Evolutionary conservation across 2,329 filamentous ascomycete genomes (phyloP).

Genomic region (Aspergillus niger): DNA sequence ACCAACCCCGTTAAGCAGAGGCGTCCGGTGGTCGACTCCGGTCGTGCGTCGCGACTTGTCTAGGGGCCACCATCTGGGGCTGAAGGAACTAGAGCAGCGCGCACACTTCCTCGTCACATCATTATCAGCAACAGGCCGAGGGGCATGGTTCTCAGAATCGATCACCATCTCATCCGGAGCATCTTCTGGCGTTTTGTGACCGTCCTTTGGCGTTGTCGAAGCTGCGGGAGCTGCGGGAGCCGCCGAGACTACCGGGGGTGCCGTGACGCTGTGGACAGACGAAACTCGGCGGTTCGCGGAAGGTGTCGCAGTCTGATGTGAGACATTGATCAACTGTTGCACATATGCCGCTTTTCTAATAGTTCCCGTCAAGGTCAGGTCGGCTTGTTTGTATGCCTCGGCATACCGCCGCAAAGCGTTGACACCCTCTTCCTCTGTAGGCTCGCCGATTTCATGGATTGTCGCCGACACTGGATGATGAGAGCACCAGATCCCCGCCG

Average conservation of each 20-base stretch:
- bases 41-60: slow-evolving; percentile 55
- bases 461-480: slow-evolving; percentile 75
- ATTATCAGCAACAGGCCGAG: slow-evolving; percentile 19
- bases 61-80: slow-evolving; percentile 64
- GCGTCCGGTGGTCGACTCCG: slow-evolving; percentile 50
- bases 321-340: slow-evolving; percentile 42
- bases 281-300: slow-evolving; percentile 59
- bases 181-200: slow-evolving; percentile 27
- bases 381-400: slow-evolving; percentile 90
- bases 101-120: slow-evolving; percentile 39
- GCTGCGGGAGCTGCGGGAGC: background rate
- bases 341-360: slow-evolving; percentile 84
- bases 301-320: slow-evolving; percentile 30
- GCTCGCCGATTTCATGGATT: slow-evolving; percentile 77
- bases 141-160: slow-evolving; percentile 29
- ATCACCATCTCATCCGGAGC: slow-evolving; percentile 34
- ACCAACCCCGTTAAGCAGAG: slow-evolving; percentile 38
- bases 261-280: slow-evolving; percentile 47
- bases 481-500: slow-evolving; percentile 88
- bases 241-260: slow-evolving; percentile 3
- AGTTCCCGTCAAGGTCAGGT: slow-evolving; percentile 84
- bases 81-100: slow-evolving; percentile 44
- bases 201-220: slow-evolving; percentile 26
- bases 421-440: slow-evolving; percentile 68
- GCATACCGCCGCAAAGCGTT: slow-evolving; percentile 86